phyloP scores from a whole-genome alignment of 495 filamentous ascomycete species.

The Trichoderma parareesei region DNA sequence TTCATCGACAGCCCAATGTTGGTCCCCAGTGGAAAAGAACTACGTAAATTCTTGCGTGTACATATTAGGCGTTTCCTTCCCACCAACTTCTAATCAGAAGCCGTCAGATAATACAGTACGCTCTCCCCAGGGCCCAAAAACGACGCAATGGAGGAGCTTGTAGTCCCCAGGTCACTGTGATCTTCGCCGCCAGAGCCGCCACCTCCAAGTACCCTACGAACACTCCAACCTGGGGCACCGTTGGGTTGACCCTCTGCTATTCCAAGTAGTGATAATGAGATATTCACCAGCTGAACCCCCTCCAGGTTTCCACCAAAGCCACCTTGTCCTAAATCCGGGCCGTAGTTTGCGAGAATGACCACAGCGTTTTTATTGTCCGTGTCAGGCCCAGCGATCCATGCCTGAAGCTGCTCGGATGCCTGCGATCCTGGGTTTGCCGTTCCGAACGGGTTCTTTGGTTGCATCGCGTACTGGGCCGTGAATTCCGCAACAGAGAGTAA shows the following conservation, averaged over 20 bases:
- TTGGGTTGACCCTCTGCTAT: background rate
- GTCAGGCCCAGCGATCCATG: background rate
- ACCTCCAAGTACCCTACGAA: background rate
- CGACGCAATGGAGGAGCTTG: background rate
- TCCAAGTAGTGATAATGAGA: background rate
- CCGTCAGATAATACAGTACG: background rate
- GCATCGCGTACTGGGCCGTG: background rate
- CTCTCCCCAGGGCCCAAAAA: background rate
- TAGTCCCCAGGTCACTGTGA: background rate
- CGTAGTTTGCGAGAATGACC: background rate
- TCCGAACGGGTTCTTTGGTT: conserved; percentile 1
- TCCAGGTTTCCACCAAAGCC: background rate
- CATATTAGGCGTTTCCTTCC: too few species aligned
- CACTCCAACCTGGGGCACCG: background rate
- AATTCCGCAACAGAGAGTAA: background rate
- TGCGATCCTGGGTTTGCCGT: background rate
- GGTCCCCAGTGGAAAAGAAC: too few species aligned
- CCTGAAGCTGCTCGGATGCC: conserved; percentile 4
- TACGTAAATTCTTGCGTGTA: too few species aligned
- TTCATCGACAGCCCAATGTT: too few species aligned
- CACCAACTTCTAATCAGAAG: background rate
- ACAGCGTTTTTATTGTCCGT: background rate
- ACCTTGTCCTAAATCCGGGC: background rate
- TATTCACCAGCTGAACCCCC: background rate
- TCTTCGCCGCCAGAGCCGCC: background rate